Evolutionary conservation across 2,329 filamentous ascomycete genomes (phyloP).

Genomic region (Gaeumannomyces tritici): DNA sequence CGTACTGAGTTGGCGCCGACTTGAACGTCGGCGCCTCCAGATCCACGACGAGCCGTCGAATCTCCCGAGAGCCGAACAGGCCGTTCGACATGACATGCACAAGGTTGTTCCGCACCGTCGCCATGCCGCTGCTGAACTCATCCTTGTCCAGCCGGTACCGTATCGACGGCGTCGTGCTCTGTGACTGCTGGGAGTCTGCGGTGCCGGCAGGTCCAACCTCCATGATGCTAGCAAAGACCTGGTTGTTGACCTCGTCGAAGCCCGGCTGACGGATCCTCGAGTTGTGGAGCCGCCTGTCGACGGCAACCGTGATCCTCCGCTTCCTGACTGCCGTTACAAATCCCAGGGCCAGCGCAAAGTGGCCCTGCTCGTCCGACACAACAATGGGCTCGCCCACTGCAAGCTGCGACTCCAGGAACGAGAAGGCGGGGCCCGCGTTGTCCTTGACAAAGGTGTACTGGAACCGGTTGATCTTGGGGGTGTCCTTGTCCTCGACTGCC

Average conservation of each 20-base stretch:
- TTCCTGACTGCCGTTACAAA: constrained; percentile 74
- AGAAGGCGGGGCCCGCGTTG: constrained; percentile 49
- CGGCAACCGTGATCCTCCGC: constrained; percentile 72
- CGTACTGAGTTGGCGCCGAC: constrained; percentile 50
- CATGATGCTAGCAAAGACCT: constrained; percentile 88
- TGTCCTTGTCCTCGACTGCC: constrained; percentile 56
- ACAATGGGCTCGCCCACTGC: constrained; percentile 84
- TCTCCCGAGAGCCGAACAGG: constrained; percentile 58
- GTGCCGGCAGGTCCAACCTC: constrained; percentile 55
- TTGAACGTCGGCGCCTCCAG: constrained; percentile 66
- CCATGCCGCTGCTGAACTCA: constrained; percentile 97
- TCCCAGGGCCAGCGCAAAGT: constrained; percentile 89
- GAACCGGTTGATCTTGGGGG: constrained; percentile 82
- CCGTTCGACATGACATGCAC: constrained; percentile 83
- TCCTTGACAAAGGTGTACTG: constrained; percentile 77
- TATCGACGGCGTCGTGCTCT: constrained; percentile 42
- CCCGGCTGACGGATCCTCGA: constrained; percentile 64
- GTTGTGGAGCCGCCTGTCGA: constrained; percentile 85
- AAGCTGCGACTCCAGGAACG: constrained; percentile 86
- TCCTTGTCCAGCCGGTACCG: constrained; percentile 91
- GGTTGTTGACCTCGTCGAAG: constrained; percentile 69
- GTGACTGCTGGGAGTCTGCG: constrained; percentile 36
- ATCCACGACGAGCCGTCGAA: constrained; percentile 75
- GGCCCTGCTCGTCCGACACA: constrained; percentile 89
- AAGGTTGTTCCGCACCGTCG: constrained; percentile 85